Evolutionary conservation across 495 filamentous ascomycete species (phyloP), one percentile per base, ranked within the genome.

Genomic region (Immersiella caudata): DNA sequence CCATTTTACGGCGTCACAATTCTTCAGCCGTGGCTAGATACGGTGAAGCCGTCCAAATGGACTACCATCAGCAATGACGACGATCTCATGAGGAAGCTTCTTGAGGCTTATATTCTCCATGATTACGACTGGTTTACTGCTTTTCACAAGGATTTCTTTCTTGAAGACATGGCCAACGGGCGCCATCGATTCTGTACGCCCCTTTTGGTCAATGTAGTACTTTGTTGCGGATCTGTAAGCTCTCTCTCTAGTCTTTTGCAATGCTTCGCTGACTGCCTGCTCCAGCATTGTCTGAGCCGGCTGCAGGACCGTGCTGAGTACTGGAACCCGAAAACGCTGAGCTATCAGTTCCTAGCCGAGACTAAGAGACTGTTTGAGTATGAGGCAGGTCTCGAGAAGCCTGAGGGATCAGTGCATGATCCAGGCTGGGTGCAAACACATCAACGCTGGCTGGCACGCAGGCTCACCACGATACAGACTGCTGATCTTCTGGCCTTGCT

Each of bases 331-430:
- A 72, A 74, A 26, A 73, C 68, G 11, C 64, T 80, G 14, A 70
- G 74, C 0, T 80, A 80, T 52, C 74, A 75, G 56, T 80, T 81
- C 26, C 68, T 77, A 8, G 79, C 79, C 51, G 79, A 81, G 64
- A 74, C 78, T 22, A 79, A 71, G 51, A 68, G 79, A 40, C 71
- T 81, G 0, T 76, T 78, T 65, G 77, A 81, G 51, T 27, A 76
- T 18, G 76, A 80, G 55, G 58, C 70, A 3, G 70, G 69, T 20
- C 1, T 51, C 1, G 67, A 70, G 22, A 51, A 36, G 22, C 73
- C 72, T 3, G 62, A 56, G 14, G 56, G 40, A 16, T 25, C 27
- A 24, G 66, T 67, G n/a, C 29, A 65, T 22, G 71, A 77, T 58
- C 66, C 61, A 11, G 36, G 66, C 9, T 70, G 67, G 68, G 65